Conservation (phyloP, 1,284 basidiomycete species). For the Paramarasmius palmivorus region DNA sequence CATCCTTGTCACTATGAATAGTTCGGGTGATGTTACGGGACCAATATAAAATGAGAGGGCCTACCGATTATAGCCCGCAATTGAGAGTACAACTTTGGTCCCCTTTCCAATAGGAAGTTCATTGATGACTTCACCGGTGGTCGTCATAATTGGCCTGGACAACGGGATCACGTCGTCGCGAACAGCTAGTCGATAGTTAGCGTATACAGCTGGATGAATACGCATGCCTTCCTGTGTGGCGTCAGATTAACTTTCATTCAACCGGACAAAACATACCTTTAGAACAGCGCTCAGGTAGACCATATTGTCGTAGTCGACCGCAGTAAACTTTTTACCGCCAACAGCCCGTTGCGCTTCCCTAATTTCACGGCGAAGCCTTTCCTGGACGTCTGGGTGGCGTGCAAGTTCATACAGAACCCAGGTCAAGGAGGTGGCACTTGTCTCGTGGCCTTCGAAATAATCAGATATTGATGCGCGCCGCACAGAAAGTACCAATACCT, state of each 20-base stretch:
- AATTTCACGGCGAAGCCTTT: conserved; percentile 39
- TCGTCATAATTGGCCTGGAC: conserved; percentile 33
- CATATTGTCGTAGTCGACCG: conserved; percentile 44
- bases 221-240: conserved; percentile 42
- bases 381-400: conserved; percentile 36
- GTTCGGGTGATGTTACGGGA: neutral
- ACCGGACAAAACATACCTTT: conserved; percentile 31
- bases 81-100: conserved; percentile 35
- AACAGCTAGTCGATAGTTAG: conserved; percentile 40
- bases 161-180: conserved; percentile 39
- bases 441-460: conserved; percentile 13
- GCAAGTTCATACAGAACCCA: conserved; percentile 45
- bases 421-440: conserved; percentile 26
- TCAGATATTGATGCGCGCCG: neutral
- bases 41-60: conserved; percentile 2
- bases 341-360: conserved; percentile 32
- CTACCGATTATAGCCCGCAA: conserved; percentile 43
- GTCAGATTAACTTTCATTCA: neutral
- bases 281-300: conserved; percentile 43
- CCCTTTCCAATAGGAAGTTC: conserved; percentile 37
- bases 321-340: conserved; percentile 37
- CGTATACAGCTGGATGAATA: conserved; percentile 43
- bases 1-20: conserved; percentile 38
- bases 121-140: conserved; percentile 26
- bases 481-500: neutral